Conservation (phyloP, 163 green algal genomes). For the Chlamydomonas reinhardtii region DNA sequence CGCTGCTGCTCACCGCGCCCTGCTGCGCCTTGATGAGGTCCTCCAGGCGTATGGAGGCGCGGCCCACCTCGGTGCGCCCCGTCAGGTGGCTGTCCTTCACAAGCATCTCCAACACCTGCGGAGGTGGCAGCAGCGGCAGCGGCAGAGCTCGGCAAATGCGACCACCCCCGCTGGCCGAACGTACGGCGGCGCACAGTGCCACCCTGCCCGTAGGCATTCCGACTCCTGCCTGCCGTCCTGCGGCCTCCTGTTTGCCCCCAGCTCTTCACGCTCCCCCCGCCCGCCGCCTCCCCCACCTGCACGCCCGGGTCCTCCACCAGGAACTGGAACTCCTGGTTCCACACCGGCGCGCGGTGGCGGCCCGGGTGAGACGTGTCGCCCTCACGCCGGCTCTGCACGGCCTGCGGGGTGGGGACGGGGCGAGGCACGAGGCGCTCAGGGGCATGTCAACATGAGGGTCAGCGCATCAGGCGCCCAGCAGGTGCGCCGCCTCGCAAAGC, state of each 20-base stretch:
- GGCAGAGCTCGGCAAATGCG: too few relatives aligned
- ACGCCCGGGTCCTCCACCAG: slow-evolving; percentile 88
- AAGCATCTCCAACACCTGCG: slow-evolving; percentile 75
- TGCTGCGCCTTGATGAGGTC: slow-evolving; percentile 43
- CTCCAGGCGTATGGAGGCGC: slow-evolving; percentile 70
- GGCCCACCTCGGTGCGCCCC: slow-evolving; percentile 85
- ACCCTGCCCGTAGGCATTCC: too few relatives aligned
- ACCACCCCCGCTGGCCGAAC: too few relatives aligned
- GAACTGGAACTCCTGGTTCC: slow-evolving; percentile 99
- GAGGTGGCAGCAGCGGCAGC: neutral
- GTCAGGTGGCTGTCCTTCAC: slow-evolving; percentile 90
- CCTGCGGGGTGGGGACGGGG: slow-evolving; percentile 26
- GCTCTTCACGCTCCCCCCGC: neutral
- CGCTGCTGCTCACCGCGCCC: neutral
- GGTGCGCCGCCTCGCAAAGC: too few relatives aligned
- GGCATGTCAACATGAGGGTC: too few relatives aligned
- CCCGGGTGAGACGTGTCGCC: slow-evolving; percentile 87
- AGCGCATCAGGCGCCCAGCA: too few relatives aligned
- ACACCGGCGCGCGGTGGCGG: slow-evolving; percentile 86
- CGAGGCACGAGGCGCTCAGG: neutral
- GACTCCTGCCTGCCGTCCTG: too few relatives aligned
- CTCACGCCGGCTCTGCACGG: slow-evolving; percentile 85
- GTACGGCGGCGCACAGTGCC: too few relatives aligned
- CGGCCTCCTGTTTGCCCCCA: too few relatives aligned
- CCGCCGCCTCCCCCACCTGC: slow-evolving; percentile 60